Conservation (phyloP, 116 monocot species). For the Trichopus zeylanicus region DNA sequence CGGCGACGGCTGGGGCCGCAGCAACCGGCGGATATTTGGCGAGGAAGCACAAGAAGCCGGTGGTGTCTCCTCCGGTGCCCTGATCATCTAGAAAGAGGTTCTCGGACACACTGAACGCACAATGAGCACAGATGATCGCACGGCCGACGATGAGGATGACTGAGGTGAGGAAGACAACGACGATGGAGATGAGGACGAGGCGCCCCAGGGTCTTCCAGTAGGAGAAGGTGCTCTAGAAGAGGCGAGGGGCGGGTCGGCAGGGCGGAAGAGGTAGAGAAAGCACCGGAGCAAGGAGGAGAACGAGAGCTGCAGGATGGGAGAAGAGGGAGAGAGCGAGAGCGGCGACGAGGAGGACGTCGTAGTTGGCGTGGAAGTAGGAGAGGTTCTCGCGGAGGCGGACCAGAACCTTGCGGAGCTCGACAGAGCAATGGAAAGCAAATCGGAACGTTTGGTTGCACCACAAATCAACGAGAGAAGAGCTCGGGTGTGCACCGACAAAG, state of each 20-base stretch:
- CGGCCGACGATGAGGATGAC: slow-evolving; percentile 2
- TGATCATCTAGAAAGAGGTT: slow-evolving; percentile 36
- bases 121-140: background rate
- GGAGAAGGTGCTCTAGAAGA: slow-evolving; percentile 5
- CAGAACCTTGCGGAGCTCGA: too few relatives aligned
- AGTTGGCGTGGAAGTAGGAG: slow-evolving; percentile 11
- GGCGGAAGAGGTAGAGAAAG: slow-evolving; percentile 10
- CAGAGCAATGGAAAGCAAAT: too few relatives aligned
- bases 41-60: slow-evolving; percentile 26
- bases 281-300: background rate
- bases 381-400: slow-evolving; percentile 11
- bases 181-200: slow-evolving; percentile 4
- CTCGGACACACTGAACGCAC: slow-evolving; percentile 4
- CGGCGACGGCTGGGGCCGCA: too few relatives aligned
- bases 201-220: slow-evolving; percentile 2
- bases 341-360: background rate
- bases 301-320: slow-evolving; percentile 6
- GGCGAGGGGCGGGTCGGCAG: background rate
- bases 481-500: too few relatives aligned
- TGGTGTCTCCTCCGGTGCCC: slow-evolving; percentile 2
- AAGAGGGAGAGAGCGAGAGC: slow-evolving; percentile 10
- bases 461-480: too few relatives aligned
- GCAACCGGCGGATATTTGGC: too few relatives aligned
- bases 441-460: too few relatives aligned
- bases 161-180: too few relatives aligned